Evolutionary conservation across 106 monocot species (phyloP).

Genomic region (Platanthera guangdongensis): DNA sequence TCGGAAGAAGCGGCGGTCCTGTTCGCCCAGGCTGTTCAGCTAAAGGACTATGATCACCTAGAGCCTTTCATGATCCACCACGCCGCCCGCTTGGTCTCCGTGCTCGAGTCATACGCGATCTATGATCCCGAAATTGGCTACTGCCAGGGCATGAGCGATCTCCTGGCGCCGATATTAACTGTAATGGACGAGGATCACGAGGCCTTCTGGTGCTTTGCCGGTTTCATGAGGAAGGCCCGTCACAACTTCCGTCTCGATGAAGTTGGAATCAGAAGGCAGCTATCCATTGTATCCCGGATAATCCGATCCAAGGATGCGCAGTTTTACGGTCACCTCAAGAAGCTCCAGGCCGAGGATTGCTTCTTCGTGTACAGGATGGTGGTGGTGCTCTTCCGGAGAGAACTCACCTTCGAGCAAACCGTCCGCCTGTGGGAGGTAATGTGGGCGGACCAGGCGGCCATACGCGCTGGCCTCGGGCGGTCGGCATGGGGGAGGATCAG

Average conservation of each 20-base stretch:
- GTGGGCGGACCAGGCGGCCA: slow-evolving; percentile 92
- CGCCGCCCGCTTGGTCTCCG: slow-evolving; percentile 62
- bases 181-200: slow-evolving; percentile 68
- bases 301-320: slow-evolving; percentile 67
- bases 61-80: slow-evolving; percentile 74
- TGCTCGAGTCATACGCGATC: slow-evolving; percentile 74
- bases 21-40: slow-evolving; percentile 38
- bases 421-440: slow-evolving; percentile 85
- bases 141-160: slow-evolving; percentile 95
- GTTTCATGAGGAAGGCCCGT: slow-evolving; percentile 84
- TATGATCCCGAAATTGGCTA: slow-evolving; percentile 87
- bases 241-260: slow-evolving; percentile 91
- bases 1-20: slow-evolving; percentile 36
- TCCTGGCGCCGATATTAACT: slow-evolving; percentile 64
- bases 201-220: slow-evolving; percentile 93
- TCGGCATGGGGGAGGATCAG: slow-evolving; percentile 63
- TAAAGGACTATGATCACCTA: slow-evolving; percentile 68
- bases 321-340: slow-evolving; percentile 67
- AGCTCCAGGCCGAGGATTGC: slow-evolving; percentile 80
- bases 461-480: slow-evolving; percentile 55
- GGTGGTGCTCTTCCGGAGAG: slow-evolving; percentile 72
- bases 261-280: slow-evolving; percentile 71
- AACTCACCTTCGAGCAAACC: slow-evolving; percentile 81
- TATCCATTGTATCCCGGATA: slow-evolving; percentile 61
- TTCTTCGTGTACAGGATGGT: slow-evolving; percentile 97